Conservation (phyloP, 1,284 basidiomycete genomes). For the Cryptococcus hybrid region DNA sequence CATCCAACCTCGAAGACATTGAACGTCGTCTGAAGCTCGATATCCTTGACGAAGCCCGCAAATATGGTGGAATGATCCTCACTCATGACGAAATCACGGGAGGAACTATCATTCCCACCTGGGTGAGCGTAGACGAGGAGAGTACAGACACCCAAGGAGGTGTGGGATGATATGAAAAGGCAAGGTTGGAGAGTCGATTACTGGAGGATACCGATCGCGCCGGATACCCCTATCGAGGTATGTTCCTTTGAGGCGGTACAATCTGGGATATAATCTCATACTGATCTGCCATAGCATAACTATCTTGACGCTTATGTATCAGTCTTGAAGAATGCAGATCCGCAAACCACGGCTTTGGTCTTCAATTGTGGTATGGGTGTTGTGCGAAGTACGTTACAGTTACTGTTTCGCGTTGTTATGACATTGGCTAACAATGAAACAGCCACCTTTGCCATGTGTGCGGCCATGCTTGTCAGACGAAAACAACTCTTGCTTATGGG, state of each 20-base stretch:
- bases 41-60: slow-evolving; percentile 82
- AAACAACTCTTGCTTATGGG: slow-evolving; percentile 79
- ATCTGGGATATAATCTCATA: neutral
- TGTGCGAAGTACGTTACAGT: slow-evolving; percentile 61
- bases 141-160: slow-evolving; percentile 80
- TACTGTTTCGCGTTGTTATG: neutral
- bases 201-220: slow-evolving; percentile 85
- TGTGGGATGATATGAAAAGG: slow-evolving; percentile 74
- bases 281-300: slow-evolving; percentile 62
- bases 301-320: slow-evolving; percentile 91
- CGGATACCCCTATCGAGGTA: slow-evolving; percentile 80
- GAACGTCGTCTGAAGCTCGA: slow-evolving; percentile 88
- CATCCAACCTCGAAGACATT: slow-evolving; percentile 93
- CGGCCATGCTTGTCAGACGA: slow-evolving; percentile 82
- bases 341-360: slow-evolving; percentile 76
- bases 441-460: slow-evolving; percentile 95
- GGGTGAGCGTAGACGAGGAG: slow-evolving; percentile 83
- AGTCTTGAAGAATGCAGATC: slow-evolving; percentile 78
- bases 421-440: neutral
- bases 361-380: slow-evolving; percentile 98
- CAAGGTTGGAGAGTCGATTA: slow-evolving; percentile 92
- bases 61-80: slow-evolving; percentile 85
- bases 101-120: slow-evolving; percentile 84
- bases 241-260: slow-evolving; percentile 5
- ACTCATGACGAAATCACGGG: slow-evolving; percentile 78